phyloP scores from a whole-genome alignment of 768 basidiomycete species.

The Albatrellus ellisii region DNA sequence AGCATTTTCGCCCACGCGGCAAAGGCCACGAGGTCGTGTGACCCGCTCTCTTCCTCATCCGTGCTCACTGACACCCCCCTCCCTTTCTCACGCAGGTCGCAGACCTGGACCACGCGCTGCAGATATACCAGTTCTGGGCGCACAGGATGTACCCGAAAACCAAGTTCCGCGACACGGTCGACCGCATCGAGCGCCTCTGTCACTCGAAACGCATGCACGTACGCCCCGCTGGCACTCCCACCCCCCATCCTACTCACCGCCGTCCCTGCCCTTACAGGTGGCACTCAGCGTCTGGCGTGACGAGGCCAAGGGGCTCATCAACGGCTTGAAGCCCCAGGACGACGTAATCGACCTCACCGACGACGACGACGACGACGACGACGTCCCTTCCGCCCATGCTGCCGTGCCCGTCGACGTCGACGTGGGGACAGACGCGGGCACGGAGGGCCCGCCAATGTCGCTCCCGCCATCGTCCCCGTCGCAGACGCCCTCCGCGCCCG shows the following conservation, averaged over 20 bases:
- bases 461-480: constrained; percentile 6
- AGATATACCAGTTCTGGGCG: constrained; percentile 89
- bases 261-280: constrained; percentile 28
- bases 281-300: constrained; percentile 69
- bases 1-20: constrained; percentile 69
- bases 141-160: constrained; percentile 87
- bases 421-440: not conserved
- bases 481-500: not conserved
- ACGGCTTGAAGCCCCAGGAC: constrained; percentile 26
- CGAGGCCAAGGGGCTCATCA: constrained; percentile 36
- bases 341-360: constrained; percentile 33
- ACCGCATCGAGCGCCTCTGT: constrained; percentile 79
- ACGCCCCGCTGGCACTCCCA: constrained; percentile 16
- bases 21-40: constrained; percentile 84
- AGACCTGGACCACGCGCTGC: constrained; percentile 71
- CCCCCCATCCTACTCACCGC: constrained; percentile 3
- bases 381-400: constrained; percentile 8
- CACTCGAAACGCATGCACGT: constrained; percentile 82
- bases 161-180: constrained; percentile 77
- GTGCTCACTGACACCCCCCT: not conserved
- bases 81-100: constrained; percentile 32
- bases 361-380: constrained; percentile 25
- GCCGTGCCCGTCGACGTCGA: constrained; percentile 7
- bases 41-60: not conserved
- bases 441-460: not conserved